These are phyloP conservation scores for Lentinula boryana DNA, from an alignment of 768 basidiomycete species.

Conservation along the genomic window DNA sequence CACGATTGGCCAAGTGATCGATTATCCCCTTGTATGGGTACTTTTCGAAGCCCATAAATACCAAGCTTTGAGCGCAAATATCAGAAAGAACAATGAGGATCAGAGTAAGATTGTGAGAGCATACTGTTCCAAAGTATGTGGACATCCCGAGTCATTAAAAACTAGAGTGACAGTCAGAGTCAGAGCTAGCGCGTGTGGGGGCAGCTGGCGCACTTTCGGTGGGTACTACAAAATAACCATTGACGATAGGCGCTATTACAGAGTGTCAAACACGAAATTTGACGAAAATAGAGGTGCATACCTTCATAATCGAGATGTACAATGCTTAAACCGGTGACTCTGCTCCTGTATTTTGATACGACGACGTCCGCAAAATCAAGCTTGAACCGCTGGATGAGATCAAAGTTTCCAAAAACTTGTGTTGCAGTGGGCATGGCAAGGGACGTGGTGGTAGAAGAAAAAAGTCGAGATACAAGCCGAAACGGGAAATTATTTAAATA, in stretches of 20 bases:
- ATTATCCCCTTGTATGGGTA: conserved; percentile 96
- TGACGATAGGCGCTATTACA: conserved; percentile 71
- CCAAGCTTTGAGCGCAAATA: conserved; percentile 41
- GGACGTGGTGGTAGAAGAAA: conserved; percentile 10
- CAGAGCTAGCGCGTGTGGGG: neutral
- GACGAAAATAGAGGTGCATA: conserved; percentile 22
- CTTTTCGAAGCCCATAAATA: conserved; percentile 94
- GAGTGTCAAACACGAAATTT: conserved; percentile 12
- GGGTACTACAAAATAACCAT: conserved; percentile 84
- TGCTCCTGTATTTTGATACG: conserved; percentile 85
- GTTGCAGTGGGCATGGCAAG: conserved; percentile 21
- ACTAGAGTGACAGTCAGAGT: conserved; percentile 36
- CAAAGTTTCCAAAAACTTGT: conserved; percentile 70
- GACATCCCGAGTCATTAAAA: conserved; percentile 91
- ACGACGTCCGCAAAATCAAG: conserved; percentile 76
- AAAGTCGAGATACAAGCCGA: conserved; percentile 7
- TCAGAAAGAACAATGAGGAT: conserved; percentile 1
- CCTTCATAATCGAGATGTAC: conserved; percentile 91
- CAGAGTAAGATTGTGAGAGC: conserved; percentile 18
- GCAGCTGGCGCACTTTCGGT: conserved; percentile 69
- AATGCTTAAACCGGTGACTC: conserved; percentile 80
- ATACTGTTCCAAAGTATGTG: conserved; percentile 94
- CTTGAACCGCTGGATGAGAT: conserved; percentile 71
- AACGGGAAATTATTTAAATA: conserved; percentile 3
- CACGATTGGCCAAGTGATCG: conserved; percentile 91